phyloP scores from a whole-genome alignment of 768 basidiomycete species.

The Dentipellis fragilis region DNA sequence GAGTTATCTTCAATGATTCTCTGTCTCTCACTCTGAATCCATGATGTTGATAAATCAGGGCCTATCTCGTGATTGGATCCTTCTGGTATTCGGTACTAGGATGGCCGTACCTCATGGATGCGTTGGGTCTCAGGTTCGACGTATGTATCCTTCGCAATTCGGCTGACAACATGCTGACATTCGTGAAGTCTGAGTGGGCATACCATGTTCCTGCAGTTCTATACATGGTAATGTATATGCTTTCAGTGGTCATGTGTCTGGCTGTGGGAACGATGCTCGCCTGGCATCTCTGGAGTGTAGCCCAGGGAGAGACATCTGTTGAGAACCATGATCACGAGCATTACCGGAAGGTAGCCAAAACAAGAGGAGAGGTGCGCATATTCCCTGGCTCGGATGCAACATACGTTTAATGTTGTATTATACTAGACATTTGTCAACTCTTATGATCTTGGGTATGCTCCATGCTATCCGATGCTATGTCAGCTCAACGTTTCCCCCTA shows the following conservation, averaged over 20 bases:
- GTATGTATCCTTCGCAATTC: constrained; percentile 22
- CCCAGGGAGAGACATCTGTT: constrained; percentile 76
- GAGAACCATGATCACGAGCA: constrained; percentile 82
- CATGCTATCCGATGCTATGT: neutral
- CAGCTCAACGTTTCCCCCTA: constrained; percentile 14
- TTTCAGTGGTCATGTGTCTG: constrained; percentile 64
- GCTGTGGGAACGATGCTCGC: constrained; percentile 62
- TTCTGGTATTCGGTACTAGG: constrained; percentile 55
- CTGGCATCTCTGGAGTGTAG: constrained; percentile 67
- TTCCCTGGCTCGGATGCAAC: neutral
- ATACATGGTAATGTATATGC: constrained; percentile 69
- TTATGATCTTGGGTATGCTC: constrained; percentile 76
- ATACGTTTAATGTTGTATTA: neutral
- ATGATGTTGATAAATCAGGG: constrained; percentile 31
- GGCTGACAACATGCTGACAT: neutral
- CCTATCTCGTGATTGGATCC: constrained; percentile 68
- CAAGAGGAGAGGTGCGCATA: constrained; percentile 53
- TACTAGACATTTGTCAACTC: constrained; percentile 75
- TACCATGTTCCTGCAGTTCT: constrained; percentile 50
- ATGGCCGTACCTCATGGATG: constrained; percentile 45
- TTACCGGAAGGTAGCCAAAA: constrained; percentile 60
- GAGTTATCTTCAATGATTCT: constrained; percentile 17
- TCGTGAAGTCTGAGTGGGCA: constrained; percentile 16
- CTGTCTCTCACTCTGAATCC: neutral
- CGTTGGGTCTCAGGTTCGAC: constrained; percentile 41